Base-by-base conservation (phyloP, 1,284 basidiomycete genomes). In the Fomitopsis betulina region DNA sequence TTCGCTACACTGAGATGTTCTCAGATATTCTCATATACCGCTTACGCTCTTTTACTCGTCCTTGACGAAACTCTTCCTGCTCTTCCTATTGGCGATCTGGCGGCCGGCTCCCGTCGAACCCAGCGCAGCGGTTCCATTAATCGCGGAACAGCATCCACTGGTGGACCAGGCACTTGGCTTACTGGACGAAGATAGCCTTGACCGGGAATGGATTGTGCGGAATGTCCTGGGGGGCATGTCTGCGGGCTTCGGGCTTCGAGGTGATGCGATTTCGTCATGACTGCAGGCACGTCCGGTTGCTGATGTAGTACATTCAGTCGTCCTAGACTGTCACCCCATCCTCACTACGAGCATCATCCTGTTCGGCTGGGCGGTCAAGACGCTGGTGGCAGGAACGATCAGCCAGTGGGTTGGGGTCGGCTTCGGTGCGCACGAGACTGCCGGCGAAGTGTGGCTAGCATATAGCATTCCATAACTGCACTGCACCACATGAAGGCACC, bases 191-290 rank as follows among this genome's bases (percentile, higher is more conserved):
- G 84, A 83, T 63, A 80, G 77, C 53, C 75, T 93, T 3, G 89
- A 94, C 72, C 82, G 87, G 15, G 87, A 91, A 65, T 95, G 93
- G 93, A 78, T 93, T 1, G 86, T 94, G 6, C 82, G 93, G 21
- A 91, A 93, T 62, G 77, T 94, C 5, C 76, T 95, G 0, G 92
- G 93, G 19, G 93, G 93, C 0, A 90, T 95, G 87, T 87, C 90
- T 17, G 82, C 85, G 6, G 86, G 87, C 1, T 89, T 89, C 64
- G 86, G 86, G 1, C 70, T 89, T 60, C 76, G 86, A 68, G 83
- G 82, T 84, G 62, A 25, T 67, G 57, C 13, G 15, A 15, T 42
- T 30, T 25, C 13, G 15, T 5, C 37, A 38, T 12, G 37, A 2
- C 21, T 43, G 17, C 10, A 21, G 47, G 25, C 7, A 8, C 27